A percentile compares a stretch with the other conserved stretches of the same genome.
Evolutionary conservation across 78 protist species (phyloP).

Genomic region (Andalucia godoyi): DNA sequence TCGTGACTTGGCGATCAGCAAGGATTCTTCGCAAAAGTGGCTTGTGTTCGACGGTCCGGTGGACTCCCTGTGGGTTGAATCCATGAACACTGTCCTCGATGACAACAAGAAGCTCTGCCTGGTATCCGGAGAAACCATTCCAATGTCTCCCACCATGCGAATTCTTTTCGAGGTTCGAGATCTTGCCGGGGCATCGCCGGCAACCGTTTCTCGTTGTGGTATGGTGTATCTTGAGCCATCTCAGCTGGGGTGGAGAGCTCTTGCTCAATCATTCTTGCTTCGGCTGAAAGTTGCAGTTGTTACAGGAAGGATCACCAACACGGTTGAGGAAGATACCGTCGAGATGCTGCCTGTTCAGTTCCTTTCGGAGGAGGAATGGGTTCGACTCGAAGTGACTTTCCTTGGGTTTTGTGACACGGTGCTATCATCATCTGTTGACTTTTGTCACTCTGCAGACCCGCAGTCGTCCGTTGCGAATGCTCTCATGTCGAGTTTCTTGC

Average conservation of each 20-base stretch:
- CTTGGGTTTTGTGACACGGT: too few relatives aligned
- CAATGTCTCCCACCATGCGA: constrained; percentile 18
- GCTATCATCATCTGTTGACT: too few relatives aligned
- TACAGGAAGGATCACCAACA: too few relatives aligned
- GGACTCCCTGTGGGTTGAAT: constrained; percentile 60
- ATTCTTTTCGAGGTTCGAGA: constrained; percentile 55
- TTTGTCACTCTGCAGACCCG: too few relatives aligned
- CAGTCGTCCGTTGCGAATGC: too few relatives aligned
- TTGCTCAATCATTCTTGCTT: constrained; percentile 14
- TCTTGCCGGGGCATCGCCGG: constrained; percentile 57
- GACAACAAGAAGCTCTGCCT: constrained; percentile 76
- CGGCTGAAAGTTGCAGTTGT: too few relatives aligned
- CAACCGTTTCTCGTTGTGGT: constrained; percentile 67
- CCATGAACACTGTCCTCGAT: constrained; percentile 58
- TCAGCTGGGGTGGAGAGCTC: constrained; percentile 32
- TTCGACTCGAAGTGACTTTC: too few relatives aligned
- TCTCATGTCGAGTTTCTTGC: too few relatives aligned
- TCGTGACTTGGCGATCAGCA: constrained; percentile 1
- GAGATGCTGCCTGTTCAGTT: too few relatives aligned
- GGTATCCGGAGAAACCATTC: constrained; percentile 48
- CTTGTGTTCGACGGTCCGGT: constrained; percentile 61
- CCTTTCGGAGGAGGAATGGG: too few relatives aligned
- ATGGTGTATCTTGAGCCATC: constrained; percentile 52
- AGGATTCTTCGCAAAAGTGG: constrained; percentile 20
- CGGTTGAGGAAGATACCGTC: too few relatives aligned